Evolutionary conservation across 2,329 filamentous ascomycete species (phyloP), one percentile per base, ranked within the genome.

Genomic region (Cercospora citrullina): DNA sequence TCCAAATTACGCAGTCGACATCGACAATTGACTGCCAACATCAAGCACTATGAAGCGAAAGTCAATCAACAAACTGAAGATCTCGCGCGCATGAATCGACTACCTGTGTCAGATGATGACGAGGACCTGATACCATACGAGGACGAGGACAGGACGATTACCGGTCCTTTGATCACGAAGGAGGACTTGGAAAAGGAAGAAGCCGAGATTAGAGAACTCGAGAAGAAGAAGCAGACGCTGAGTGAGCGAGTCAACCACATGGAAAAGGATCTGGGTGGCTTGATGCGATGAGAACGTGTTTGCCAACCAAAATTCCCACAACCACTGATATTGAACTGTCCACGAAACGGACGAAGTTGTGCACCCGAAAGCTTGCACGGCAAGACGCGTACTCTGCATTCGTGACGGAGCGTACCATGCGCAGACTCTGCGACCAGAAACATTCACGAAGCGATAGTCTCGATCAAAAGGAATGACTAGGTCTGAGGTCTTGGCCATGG

Each of bases 11-110:
- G 93, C 68, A 86, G 87, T 64, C 89, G 92, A 74, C 87, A 94
- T 78, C 84, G 87, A 45, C 86, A 92, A 74, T 86, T 95, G 68
- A 85, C 85, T 33, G 88, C 88, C 59, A 97, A 93, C 23, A 84
- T 95, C 75, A 87, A 86, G 10, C 91, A 92, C 73, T 93, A 97
- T 75, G 94, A 98, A 80, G 85, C 85, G 12, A 89, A 90, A 64
- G 92, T 98, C 1, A 87, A 88, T 7, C 89, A 91, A 75, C 94
- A 97, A 81, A 85, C 88, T 10, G 86, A 87, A 67, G 87, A 93
- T 74, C 78, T 98, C 69, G 89, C 90, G 67, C 85, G 85, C 66
- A 89, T 94, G 85, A 93, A 93, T 73, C 79, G 81, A 21, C 81
- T 82, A 2, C 85, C 71, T 7, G 69, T 70, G 21, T 66, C 63